Conservation (phyloP, 208 protist species). For the Trypanosoma conorhini region DNA sequence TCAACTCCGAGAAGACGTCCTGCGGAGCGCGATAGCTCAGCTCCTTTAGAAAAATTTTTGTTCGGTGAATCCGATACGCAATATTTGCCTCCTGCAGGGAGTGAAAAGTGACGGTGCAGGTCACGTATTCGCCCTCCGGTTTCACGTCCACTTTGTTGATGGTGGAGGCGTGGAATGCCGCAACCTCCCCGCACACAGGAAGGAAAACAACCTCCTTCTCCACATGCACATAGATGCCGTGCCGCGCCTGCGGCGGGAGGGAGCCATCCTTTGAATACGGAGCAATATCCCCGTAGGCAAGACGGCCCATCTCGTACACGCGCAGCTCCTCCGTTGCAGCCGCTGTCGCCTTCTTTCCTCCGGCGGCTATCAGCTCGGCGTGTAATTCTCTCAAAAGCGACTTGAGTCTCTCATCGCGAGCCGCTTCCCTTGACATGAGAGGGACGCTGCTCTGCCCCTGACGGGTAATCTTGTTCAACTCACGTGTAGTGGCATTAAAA, state of each 20-base stretch:
- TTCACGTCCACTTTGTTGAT: conserved; percentile 94
- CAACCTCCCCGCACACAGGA: conserved; percentile 89
- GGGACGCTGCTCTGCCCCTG: conserved; percentile 70
- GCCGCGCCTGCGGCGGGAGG: conserved; percentile 32
- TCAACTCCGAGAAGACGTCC: conserved; percentile 63
- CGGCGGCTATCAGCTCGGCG: conserved; percentile 65
- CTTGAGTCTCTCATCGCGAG: conserved; percentile 69
- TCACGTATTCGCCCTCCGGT: conserved; percentile 72
- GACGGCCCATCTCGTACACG: conserved; percentile 59
- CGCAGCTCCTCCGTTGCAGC: conserved; percentile 65
- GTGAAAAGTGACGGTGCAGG: conserved; percentile 91
- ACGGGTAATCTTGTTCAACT: conserved; percentile 77
- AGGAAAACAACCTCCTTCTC: conserved; percentile 92
- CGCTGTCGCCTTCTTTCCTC: conserved; percentile 68
- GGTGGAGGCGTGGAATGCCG: conserved; percentile 96
- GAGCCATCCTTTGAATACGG: conserved; percentile 38
- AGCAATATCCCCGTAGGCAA: conserved; percentile 70
- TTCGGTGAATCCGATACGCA: conserved; percentile 80
- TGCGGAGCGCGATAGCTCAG: conserved; percentile 62
- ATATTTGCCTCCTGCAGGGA: conserved; percentile 78
- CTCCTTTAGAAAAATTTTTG: conserved; percentile 89
- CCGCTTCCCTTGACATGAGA: conserved; percentile 68
- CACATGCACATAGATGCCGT: conserved; percentile 83
- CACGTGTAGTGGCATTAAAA: conserved; percentile 26
- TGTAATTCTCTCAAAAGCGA: conserved; percentile 67